Evolutionary conservation across 768 basidiomycete genomes (phyloP).

Genomic region (Hysterangium stoloniferum): DNA sequence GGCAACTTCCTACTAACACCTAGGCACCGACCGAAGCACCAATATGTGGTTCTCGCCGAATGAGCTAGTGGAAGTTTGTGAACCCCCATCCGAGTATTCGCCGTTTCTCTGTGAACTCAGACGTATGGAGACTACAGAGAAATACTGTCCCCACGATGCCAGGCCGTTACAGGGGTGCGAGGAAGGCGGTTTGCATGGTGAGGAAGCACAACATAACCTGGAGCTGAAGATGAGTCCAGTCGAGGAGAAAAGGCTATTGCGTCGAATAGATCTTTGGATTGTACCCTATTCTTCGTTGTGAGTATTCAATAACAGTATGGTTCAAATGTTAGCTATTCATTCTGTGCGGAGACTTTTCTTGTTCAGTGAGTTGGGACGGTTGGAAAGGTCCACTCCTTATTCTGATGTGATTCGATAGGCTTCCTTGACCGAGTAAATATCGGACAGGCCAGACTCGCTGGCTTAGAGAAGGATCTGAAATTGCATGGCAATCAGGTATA

Average conservation of each 20-base stretch:
- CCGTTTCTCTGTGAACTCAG: too few species aligned
- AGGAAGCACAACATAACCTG: too few species aligned
- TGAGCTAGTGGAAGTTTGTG: too few species aligned
- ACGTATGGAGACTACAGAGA: too few species aligned
- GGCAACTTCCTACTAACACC: too few species aligned
- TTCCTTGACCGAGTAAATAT: slow-evolving; percentile 22
- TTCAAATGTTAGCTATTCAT: neutral
- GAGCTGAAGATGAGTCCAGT: slow-evolving; percentile 5
- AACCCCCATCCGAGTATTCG: too few species aligned
- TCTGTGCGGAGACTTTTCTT: slow-evolving; percentile 13
- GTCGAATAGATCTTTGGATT: slow-evolving; percentile 13
- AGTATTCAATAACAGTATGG: neutral
- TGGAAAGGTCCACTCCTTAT: neutral
- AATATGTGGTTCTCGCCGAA: too few species aligned
- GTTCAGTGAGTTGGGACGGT: slow-evolving; percentile 10
- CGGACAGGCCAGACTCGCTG: slow-evolving; percentile 16
- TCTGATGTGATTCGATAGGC: neutral
- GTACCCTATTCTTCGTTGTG: slow-evolving; percentile 12
- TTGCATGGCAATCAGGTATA: slow-evolving; percentile 14
- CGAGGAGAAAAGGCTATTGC: slow-evolving; percentile 14
- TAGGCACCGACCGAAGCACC: too few species aligned
- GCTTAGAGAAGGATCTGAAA: slow-evolving; percentile 15
- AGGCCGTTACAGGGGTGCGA: too few species aligned
- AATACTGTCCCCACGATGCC: too few species aligned
- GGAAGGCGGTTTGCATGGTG: too few species aligned